These are phyloP conservation scores for Psilocybe azurescens DNA, from an alignment of 768 basidiomycete genomes.

Conservation along the genomic window DNA sequence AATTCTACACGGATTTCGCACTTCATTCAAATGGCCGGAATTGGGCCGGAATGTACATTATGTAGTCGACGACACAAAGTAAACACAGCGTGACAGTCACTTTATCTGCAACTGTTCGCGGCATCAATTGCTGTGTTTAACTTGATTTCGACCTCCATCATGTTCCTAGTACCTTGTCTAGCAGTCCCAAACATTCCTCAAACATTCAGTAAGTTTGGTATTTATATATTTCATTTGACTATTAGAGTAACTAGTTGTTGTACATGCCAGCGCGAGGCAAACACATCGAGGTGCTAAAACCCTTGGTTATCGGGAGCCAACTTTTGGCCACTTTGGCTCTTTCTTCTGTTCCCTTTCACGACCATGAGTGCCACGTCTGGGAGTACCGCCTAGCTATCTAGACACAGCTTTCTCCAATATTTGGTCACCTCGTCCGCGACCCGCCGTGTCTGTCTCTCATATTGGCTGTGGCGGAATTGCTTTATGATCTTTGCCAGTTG, in stretches of 20 bases:
- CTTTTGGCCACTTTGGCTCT: background rate
- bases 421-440: slow-evolving; percentile 13
- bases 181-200: background rate
- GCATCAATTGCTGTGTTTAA: background rate
- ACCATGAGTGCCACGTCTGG: background rate
- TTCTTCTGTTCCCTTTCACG: background rate
- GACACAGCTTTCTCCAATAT: slow-evolving; percentile 14
- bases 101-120: background rate
- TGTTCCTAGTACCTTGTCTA: too few relatives aligned
- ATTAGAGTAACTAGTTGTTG: too few relatives aligned
- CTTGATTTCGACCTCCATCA: background rate
- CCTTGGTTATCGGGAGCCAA: background rate
- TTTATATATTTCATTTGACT: too few relatives aligned
- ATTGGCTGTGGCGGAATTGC: slow-evolving; percentile 8
- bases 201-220: too few relatives aligned
- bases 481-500: slow-evolving; percentile 10
- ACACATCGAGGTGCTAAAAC: background rate
- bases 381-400: slow-evolving; percentile 1
- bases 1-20: slow-evolving; percentile 1
- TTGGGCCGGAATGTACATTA: background rate
- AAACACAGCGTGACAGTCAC: background rate
- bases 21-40: background rate
- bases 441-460: background rate
- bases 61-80: too few relatives aligned
- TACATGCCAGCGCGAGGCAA: background rate